A percentile compares a stretch with the other conserved stretches of the same genome.
Evolutionary conservation across 139 green algal genomes (phyloP).

Genomic region (Micractinium sp.): DNA sequence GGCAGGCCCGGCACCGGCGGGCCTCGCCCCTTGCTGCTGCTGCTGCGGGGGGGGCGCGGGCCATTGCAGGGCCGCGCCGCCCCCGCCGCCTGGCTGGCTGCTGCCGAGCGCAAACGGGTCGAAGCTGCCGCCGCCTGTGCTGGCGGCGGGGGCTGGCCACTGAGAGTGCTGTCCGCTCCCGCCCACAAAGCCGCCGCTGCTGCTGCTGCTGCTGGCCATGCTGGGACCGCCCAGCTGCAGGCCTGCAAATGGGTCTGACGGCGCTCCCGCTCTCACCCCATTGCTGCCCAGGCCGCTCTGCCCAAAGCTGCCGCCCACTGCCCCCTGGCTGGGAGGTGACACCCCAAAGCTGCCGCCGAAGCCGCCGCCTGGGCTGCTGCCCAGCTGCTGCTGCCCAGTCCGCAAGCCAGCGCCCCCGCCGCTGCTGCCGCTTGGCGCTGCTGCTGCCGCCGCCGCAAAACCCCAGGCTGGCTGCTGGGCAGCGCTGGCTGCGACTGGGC

Average conservation of each 20-base stretch:
- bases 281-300: not conserved
- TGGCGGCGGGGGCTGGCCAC: too few relatives aligned
- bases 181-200: not conserved
- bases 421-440: not conserved
- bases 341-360: not conserved
- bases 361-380: not conserved
- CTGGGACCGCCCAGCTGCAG: constrained; percentile 5
- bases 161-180: too few relatives aligned
- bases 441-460: not conserved
- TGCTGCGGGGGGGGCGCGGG: not conserved
- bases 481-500: not conserved
- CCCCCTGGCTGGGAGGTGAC: too few relatives aligned
- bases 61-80: not conserved
- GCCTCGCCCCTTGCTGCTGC: too few relatives aligned
- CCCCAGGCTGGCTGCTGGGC: not conserved
- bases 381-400: not conserved
- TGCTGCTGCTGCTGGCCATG: not conserved
- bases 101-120: constrained; percentile 14
- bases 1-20: too few relatives aligned
- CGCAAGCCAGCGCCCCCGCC: not conserved
- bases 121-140: not conserved
- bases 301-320: not conserved
- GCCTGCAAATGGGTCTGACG: constrained; percentile 21
- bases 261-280: not conserved
- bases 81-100: not conserved